Base-by-base conservation (phyloP, 1,139 yeast genomes). In the Scheffersomyces cryptocercus region DNA sequence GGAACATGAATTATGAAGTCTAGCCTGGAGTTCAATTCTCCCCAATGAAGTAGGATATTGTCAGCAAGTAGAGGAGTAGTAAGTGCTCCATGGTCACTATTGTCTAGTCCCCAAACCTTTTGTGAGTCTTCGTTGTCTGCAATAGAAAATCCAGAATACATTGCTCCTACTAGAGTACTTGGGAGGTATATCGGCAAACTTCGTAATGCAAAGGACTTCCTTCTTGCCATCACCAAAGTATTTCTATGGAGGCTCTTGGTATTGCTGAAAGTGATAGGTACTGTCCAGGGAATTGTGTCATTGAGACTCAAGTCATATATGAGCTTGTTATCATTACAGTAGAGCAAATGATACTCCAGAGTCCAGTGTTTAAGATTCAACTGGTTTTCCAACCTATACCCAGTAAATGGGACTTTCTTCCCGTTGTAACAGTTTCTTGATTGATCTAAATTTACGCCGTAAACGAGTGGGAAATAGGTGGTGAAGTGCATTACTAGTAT, bases 361-460 rank as follows among this genome's bases (percentile, higher is more conserved):
- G 15, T 33, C 38, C 53, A 46, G 5, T 47, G 39, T 7, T 46
- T 43, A 6, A 58, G 29, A 15, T 51, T 47, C 10, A 64, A 48
- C 42, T 63, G 70, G 36, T 59, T 50, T 43, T 67, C 72, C 16
- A 68, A 48, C 44, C 62, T 64, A 50, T 61, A 69, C 0, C 74
- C 74, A 1, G 71, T 63, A 42, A 66, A 68, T 2, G 67, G 62
- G 29, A 39, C 37, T 4, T 32, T 31, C 11, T 44, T 38, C 13
- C 41, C 37, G 28, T 35, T 43, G 11, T 35, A 41, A 35, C 53
- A 50, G 7, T 30, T 44, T 35, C 48, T 33, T 15, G 47, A 30
- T 29, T 26, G 41, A 20, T 24, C 16, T 30, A 7, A 20, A 9
- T 20, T 20, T 20, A 20, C 26, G 26, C 26, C 26, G 26, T 20